Evolutionary conservation across 768 basidiomycete species (phyloP), one percentile per base, ranked within the genome.

Genomic region (Phlebiopsis flavidoalba): DNA sequence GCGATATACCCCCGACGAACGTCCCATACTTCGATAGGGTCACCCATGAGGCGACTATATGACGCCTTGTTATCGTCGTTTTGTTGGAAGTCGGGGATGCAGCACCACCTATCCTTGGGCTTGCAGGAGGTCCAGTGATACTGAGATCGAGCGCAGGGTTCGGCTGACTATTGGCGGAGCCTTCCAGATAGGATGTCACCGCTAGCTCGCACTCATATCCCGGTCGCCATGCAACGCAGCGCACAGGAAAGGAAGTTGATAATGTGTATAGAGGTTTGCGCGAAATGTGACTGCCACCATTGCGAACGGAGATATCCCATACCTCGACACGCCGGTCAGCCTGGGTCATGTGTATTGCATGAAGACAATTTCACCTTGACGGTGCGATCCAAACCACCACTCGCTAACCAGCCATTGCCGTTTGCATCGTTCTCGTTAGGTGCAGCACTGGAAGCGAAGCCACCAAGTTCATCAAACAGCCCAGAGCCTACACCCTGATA

Each of bases 1-100:
- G 89, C 87, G 53, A 93, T 79, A 82, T 88, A 91, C 0, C 83
- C 82, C 51, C 93, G 77, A 57, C 92, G 78, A 1, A 90, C 89
- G 70, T 95, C 92, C 93, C 93, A 95, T 22, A 94, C 86, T 66
- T 93, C 91, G 33, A 92, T 78, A 0, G 84, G 75, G 66, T 91
- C 87, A 2, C 85, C 82, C 2, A 66, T 71, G 26, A n/a, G n/a
- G 3, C 65, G 64, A 17, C 60, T 64, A 26, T 59, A 63, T 40
- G 60, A 52, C 36, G 63, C 59, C 17, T 63, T 58, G 8, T 49
- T 40, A 11, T 65, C 65, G 1, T 62, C 55, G 14, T 47, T 50
- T 12, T 55, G 40, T 26, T 55, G 50, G 11, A 55, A 45, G 6
- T 50, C 60, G 60, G 36, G 15, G 40, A 37, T 7, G 45, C 52